Evolutionary conservation across 805 yeast species (phyloP).

Genomic region (Kuraishia hungarica): DNA sequence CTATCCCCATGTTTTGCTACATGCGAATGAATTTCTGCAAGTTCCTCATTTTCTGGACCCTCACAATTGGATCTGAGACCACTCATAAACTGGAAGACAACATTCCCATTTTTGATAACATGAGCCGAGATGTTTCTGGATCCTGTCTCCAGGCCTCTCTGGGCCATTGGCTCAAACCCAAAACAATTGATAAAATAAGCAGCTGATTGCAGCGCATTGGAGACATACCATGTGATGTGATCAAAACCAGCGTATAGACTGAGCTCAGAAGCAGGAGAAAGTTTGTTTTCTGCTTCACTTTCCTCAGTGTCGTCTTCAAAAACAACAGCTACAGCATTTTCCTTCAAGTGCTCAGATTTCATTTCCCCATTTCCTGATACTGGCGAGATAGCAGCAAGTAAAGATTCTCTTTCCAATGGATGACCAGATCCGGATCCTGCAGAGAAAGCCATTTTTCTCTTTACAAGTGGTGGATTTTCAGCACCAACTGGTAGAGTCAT

Average conservation of each 20-base stretch:
- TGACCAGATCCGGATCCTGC: neutral
- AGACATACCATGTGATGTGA: slow-evolving; percentile 61
- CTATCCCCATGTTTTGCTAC: slow-evolving; percentile 64
- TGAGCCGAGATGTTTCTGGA: slow-evolving; percentile 45
- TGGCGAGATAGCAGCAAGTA: neutral
- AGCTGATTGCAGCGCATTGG: slow-evolving; percentile 65
- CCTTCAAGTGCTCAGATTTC: neutral
- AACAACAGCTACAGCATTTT: neutral
- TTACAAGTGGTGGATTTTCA: neutral
- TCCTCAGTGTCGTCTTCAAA: neutral
- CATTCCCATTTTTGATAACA: slow-evolving; percentile 51
- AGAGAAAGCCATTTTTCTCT: neutral
- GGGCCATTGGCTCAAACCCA: slow-evolving; percentile 61
- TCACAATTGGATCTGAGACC: slow-evolving; percentile 16
- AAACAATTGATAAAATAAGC: slow-evolving; percentile 39
- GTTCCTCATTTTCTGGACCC: slow-evolving; percentile 3
- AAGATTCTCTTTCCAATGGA: too few relatives aligned
- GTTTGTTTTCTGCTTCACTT: neutral
- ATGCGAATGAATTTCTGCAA: slow-evolving; percentile 33
- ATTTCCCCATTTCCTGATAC: neutral
- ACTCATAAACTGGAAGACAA: slow-evolving; percentile 39
- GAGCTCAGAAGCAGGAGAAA: neutral
- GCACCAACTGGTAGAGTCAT: too few relatives aligned
- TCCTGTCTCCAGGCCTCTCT: slow-evolving; percentile 62
- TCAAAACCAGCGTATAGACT: slow-evolving; percentile 34